These are phyloP conservation scores for Torulaspora maleeae DNA, from an alignment of 805 yeast species.

Conservation along the genomic window DNA sequence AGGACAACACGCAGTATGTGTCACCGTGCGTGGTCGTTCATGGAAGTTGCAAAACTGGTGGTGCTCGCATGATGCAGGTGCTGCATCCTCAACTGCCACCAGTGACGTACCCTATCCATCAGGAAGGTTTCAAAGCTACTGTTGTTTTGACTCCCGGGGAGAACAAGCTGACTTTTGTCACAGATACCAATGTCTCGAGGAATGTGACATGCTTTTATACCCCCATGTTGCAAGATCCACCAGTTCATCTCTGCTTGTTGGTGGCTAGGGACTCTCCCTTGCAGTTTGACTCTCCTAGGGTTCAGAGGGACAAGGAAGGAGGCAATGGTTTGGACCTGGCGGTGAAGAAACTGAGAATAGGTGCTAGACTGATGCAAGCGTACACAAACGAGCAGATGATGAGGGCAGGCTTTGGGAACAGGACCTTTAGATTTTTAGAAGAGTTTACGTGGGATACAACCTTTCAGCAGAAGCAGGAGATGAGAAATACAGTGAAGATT, in stretches of 20 bases:
- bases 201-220: conserved; percentile 43
- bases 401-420: conserved; percentile 67
- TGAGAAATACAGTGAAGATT: conserved; percentile 63
- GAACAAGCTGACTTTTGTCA: conserved; percentile 50
- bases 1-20: conserved; percentile 37
- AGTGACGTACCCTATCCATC: conserved; percentile 61
- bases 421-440: conserved; percentile 73
- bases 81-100: conserved; percentile 50
- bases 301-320: conserved; percentile 45
- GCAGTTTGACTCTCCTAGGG: conserved; percentile 60
- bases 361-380: conserved; percentile 85
- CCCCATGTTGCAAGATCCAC: conserved; percentile 61
- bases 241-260: conserved; percentile 74
- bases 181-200: conserved; percentile 40
- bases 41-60: conserved; percentile 37
- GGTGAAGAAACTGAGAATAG: conserved; percentile 67
- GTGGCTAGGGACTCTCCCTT: conserved; percentile 73
- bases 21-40: conserved; percentile 49
- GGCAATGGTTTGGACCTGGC: conserved; percentile 69
- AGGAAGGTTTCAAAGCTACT: conserved; percentile 69
- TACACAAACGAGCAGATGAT: conserved; percentile 88
- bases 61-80: conserved; percentile 41
- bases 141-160: conserved; percentile 66
- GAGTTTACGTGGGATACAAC: conserved; percentile 53
- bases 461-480: conserved; percentile 36